Conservation (phyloP, 2,329 filamentous ascomycete genomes). For the Parastagonospora avenae region DNA sequence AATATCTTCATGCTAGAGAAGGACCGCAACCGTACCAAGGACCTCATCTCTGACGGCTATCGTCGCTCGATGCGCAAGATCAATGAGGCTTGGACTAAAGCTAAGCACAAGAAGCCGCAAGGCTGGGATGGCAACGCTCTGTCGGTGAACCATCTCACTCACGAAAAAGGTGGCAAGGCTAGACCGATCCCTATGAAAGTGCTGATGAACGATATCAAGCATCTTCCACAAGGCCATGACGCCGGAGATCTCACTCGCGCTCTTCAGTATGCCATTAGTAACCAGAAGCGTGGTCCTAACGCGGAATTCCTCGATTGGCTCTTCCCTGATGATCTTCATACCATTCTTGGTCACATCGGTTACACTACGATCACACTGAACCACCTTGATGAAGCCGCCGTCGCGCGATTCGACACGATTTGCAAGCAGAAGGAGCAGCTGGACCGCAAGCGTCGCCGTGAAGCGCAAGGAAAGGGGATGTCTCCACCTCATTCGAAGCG, state of each 20-base stretch:
- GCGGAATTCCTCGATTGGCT: slow-evolving; percentile 7
- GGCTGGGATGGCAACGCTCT: slow-evolving; percentile 10
- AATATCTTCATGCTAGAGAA: slow-evolving; percentile 1
- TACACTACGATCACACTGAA: slow-evolving; percentile 1
- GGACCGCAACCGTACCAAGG: slow-evolving; percentile 10
- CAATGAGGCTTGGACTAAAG: neutral
- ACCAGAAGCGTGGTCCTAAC: slow-evolving; percentile 4
- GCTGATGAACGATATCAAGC: slow-evolving; percentile 22
- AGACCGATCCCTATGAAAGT: slow-evolving; percentile 19
- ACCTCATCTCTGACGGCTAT: slow-evolving; percentile 16
- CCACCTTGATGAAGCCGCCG: slow-evolving; percentile 2
- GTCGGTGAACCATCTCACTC: slow-evolving; percentile 9
- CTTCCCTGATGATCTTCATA: slow-evolving; percentile 27
- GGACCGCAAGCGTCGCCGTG: neutral
- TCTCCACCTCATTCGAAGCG: neutral
- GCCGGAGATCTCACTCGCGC: slow-evolving; percentile 33
- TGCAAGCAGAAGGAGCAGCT: neutral
- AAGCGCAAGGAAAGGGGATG: neutral
- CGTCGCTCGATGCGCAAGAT: slow-evolving; percentile 21
- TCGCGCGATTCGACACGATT: neutral
- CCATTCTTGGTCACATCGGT: slow-evolving; percentile 16
- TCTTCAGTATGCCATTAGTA: slow-evolving; percentile 19
- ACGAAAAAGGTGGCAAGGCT: slow-evolving; percentile 1
- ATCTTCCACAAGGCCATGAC: slow-evolving; percentile 22
- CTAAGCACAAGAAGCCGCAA: neutral